Evolutionary conservation across 2,329 filamentous ascomycete genomes (phyloP).

Genomic region (Biscogniauxia marginata): DNA sequence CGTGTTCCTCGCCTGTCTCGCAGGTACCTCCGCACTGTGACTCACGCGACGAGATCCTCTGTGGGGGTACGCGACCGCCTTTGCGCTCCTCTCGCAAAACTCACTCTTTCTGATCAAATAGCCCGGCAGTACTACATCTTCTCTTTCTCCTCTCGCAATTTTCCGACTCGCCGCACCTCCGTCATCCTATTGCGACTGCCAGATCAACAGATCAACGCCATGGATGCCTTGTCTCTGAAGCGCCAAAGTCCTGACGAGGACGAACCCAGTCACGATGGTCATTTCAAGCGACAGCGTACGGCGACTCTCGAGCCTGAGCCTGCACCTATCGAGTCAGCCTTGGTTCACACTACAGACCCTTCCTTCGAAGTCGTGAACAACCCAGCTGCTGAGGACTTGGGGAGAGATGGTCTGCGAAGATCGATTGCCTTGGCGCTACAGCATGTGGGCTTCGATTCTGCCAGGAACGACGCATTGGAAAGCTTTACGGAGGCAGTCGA

Average conservation of each 20-base stretch:
- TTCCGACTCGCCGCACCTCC: too few species aligned
- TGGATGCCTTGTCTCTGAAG: slow-evolving; percentile 21
- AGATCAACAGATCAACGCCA: slow-evolving; percentile 8
- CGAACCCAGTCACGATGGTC: slow-evolving; percentile 9
- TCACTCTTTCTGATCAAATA: too few species aligned
- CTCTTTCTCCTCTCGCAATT: not conserved
- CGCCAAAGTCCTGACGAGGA: slow-evolving; percentile 21
- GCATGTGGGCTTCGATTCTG: slow-evolving; percentile 58
- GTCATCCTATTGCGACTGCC: too few species aligned
- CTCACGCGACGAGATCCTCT: too few species aligned
- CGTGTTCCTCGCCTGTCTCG: not conserved
- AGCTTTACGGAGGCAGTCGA: slow-evolving; percentile 56
- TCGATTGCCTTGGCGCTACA: slow-evolving; percentile 55
- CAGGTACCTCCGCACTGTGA: too few species aligned
- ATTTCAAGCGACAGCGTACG: slow-evolving; percentile 28
- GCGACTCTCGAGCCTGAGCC: slow-evolving; percentile 18
- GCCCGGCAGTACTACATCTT: too few species aligned
- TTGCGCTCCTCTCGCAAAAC: too few species aligned
- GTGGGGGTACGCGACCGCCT: too few species aligned
- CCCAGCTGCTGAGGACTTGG: slow-evolving; percentile 33
- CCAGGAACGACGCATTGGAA: slow-evolving; percentile 57
- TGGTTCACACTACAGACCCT: not conserved
- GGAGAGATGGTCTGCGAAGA: slow-evolving; percentile 48
- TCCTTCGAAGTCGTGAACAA: slow-evolving; percentile 15
- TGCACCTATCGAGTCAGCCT: not conserved